Evolutionary conservation across 1,139 yeast genomes (phyloP).

Genomic region (Geotrichum candidum): DNA sequence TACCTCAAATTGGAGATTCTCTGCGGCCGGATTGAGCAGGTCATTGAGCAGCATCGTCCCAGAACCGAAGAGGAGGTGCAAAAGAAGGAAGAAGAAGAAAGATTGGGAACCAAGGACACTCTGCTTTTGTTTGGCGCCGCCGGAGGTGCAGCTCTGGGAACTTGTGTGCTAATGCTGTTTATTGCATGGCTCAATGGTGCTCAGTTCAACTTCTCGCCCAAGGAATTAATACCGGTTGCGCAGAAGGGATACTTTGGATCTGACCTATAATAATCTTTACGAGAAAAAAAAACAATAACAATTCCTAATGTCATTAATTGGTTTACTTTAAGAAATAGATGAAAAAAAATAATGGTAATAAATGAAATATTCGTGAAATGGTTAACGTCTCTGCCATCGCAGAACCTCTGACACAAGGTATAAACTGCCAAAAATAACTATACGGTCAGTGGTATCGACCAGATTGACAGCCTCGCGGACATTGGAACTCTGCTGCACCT

Average conservation of each 20-base stretch:
- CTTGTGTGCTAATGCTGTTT: constrained; percentile 26
- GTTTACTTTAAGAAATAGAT: not conserved
- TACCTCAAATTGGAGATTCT: constrained; percentile 76
- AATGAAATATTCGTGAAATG: not conserved
- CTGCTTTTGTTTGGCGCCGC: constrained; percentile 23
- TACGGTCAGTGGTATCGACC: not conserved
- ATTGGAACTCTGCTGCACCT: not conserved
- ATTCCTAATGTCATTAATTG: not conserved
- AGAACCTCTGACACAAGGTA: constrained; percentile 13
- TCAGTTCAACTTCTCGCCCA: constrained; percentile 11
- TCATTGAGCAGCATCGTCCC: constrained; percentile 50
- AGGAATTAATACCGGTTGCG: constrained; percentile 12
- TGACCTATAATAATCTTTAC: constrained; percentile 4
- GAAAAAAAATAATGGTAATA: not conserved
- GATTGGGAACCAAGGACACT: constrained; percentile 20
- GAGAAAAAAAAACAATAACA: not conserved
- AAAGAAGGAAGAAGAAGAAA: constrained; percentile 13
- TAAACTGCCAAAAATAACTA: constrained; percentile 15
- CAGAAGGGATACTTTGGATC: constrained; percentile 14
- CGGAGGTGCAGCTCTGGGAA: constrained; percentile 22
- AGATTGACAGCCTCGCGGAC: constrained; percentile 4
- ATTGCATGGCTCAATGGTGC: constrained; percentile 30
- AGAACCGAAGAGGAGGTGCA: constrained; percentile 14
- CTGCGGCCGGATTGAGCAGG: constrained; percentile 84
- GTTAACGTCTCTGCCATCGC: constrained; percentile 24